Base-by-base conservation (phyloP, 495 filamentous ascomycete species). In the Entonaema liquescens region DNA sequence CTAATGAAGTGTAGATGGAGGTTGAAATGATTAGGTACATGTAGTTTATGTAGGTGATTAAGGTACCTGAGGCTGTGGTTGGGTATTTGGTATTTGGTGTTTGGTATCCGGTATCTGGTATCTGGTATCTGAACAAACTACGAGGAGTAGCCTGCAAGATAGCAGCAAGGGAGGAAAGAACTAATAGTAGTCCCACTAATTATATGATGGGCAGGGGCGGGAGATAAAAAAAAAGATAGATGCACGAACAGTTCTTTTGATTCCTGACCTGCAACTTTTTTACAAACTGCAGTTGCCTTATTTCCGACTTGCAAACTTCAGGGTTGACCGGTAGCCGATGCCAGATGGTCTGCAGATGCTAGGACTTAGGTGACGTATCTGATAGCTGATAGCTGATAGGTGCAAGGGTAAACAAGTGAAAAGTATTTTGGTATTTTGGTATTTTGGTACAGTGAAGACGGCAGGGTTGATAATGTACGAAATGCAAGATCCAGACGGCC, bases 391-490 rank as follows among this genome's bases (percentile, higher is more conserved):
- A 33, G 31, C 56, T 25, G 29, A 49, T 21, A 35, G 47, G 31
- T 29, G 42, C 54, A 38, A 63, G 64, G 59, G 49, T 62, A 53
- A 59, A 47, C 11, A 28, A 28, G 28, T 53, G 25, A 28, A 29
- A 61, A 40, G 15, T n/a, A 40, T 38, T 36, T 36, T 4, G 40
- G 35, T 36, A 66, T 40, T n/a, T 40, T n/a, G 57, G 50, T 33
- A 36, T 53, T 38, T 47, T 25, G 47, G 28, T 53, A 44, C 25
- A 53, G 65, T 23, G 36, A 53, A 60, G 25, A 61, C 31, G 26
- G 50, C 65, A 54, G 65, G 65, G 61, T 65, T 65, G 23, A 31
- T 36, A 31, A 58, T 60, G 55, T 72, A 61, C 55, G 42, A 65
- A 59, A 59, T 42, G 15, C 13, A 59, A 59, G 35, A 59, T 62